These are phyloP conservation scores for Aspergillus candidus DNA, from an alignment of 2,329 filamentous ascomycete species.

Conservation along the genomic window DNA sequence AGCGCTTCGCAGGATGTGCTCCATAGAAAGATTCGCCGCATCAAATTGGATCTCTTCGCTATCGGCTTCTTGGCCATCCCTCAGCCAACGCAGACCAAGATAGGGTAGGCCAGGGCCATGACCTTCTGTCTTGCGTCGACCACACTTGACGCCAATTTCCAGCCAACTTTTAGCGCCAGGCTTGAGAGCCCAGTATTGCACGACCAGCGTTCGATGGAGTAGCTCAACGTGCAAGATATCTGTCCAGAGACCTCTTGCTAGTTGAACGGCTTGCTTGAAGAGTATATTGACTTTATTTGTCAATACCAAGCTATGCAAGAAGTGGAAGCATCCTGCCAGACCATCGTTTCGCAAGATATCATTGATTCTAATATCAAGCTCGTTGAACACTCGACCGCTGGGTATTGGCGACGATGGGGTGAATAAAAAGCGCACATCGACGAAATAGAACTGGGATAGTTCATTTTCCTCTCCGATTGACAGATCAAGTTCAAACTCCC, in stretches of 20 bases:
- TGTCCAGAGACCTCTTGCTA: constrained; percentile 68
- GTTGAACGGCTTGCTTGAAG: constrained; percentile 65
- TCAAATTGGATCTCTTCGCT: constrained; percentile 64
- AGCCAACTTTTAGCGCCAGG: constrained; percentile 79
- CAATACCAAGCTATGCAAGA: constrained; percentile 79
- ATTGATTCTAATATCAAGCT: constrained; percentile 68
- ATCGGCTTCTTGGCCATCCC: constrained; percentile 68
- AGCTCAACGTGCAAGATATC: constrained; percentile 71
- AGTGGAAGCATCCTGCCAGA: constrained; percentile 72
- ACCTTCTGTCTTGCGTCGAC: constrained; percentile 9
- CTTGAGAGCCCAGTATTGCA: constrained; percentile 83
- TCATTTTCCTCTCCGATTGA: constrained; percentile 83
- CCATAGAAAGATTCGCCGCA: constrained; percentile 62
- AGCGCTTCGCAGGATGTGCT: constrained; percentile 65
- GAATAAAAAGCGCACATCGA: constrained; percentile 83
- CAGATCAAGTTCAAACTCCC: constrained; percentile 89
- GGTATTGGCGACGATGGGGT: constrained; percentile 62
- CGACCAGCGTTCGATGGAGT: constrained; percentile 71
- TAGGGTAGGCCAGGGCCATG: constrained; percentile 22
- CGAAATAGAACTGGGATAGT: constrained; percentile 82
- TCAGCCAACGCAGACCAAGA: constrained; percentile 66
- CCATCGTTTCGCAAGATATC: constrained; percentile 63
- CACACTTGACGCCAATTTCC: constrained; percentile 63
- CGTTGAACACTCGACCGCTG: constrained; percentile 54
- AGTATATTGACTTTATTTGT: constrained; percentile 87